phyloP scores from a whole-genome alignment of 441 rosid species.

The Brassica hybrid region DNA sequence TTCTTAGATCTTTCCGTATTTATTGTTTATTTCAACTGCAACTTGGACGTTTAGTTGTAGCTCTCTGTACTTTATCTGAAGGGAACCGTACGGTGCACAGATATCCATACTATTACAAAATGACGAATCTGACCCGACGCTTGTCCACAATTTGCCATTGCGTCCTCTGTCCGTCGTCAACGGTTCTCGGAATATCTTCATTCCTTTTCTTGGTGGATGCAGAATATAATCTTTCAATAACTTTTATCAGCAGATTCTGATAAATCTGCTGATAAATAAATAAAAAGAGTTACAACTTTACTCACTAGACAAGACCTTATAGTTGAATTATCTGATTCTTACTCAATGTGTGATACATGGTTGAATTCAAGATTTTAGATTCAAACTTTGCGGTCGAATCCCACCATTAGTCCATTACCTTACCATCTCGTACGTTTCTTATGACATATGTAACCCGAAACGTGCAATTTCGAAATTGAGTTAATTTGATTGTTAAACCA shows the following conservation, averaged over 20 bases:
- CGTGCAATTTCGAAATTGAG: constrained; percentile 33
- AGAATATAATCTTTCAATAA: neutral
- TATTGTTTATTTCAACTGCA: constrained; percentile 4
- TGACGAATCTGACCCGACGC: constrained; percentile 10
- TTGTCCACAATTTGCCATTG: constrained; percentile 9
- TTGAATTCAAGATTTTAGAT: neutral
- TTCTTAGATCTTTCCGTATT: constrained; percentile 11
- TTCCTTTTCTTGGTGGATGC: neutral
- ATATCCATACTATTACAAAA: neutral
- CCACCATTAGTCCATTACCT: too few relatives aligned
- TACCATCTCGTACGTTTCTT: constrained; percentile 15
- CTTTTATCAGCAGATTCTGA: neutral
- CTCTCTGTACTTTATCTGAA: constrained; percentile 27
- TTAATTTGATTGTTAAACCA: constrained; percentile 19
- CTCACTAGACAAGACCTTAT: neutral
- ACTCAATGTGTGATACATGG: neutral
- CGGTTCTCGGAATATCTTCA: constrained; percentile 3
- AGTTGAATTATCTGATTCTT: neutral
- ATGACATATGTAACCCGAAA: constrained; percentile 17
- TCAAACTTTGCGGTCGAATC: constrained; percentile 10
- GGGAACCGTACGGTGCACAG: constrained; percentile 43
- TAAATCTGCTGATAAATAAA: too few relatives aligned
- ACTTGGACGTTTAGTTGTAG: constrained; percentile 24
- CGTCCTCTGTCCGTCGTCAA: constrained; percentile 15
- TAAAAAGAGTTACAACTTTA: neutral